phyloP scores from a whole-genome alignment of 805 yeast species.

The Tetrapisispora taiwanensis region DNA sequence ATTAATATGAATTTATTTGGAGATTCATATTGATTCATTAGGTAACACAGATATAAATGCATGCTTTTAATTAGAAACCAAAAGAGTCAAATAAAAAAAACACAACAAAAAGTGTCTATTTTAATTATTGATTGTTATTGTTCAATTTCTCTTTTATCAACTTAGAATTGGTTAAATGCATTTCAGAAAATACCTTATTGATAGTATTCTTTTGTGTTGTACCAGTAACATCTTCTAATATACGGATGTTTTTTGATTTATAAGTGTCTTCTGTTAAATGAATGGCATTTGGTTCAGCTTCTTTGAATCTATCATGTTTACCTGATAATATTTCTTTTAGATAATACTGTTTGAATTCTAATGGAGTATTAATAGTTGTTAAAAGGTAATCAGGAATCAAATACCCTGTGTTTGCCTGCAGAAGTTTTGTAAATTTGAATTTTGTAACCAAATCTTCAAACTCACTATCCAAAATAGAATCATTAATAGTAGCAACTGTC shows the following conservation, averaged over 20 bases:
- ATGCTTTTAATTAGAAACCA: too few relatives aligned
- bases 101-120: too few relatives aligned
- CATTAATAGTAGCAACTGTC: slow-evolving; percentile 5
- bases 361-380: slow-evolving; percentile 26
- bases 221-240: slow-evolving; percentile 42
- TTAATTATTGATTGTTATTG: not conserved
- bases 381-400: slow-evolving; percentile 31
- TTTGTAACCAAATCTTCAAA: slow-evolving; percentile 27
- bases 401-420: slow-evolving; percentile 32
- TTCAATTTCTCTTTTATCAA: not conserved
- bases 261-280: slow-evolving; percentile 48
- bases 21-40: too few relatives aligned
- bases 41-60: too few relatives aligned
- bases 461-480: slow-evolving; percentile 11
- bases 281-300: slow-evolving; percentile 68
- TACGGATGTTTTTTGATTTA: slow-evolving; percentile 45
- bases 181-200: slow-evolving; percentile 39
- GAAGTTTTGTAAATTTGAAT: slow-evolving; percentile 27
- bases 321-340: slow-evolving; percentile 25
- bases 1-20: too few relatives aligned
- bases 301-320: slow-evolving; percentile 35
- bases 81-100: too few relatives aligned
- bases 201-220: slow-evolving; percentile 37
- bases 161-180: slow-evolving; percentile 23
- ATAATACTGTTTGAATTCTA: slow-evolving; percentile 22